Conservation (phyloP, 2,329 filamentous ascomycete genomes). For the Dendrostoma leiphaemia region DNA sequence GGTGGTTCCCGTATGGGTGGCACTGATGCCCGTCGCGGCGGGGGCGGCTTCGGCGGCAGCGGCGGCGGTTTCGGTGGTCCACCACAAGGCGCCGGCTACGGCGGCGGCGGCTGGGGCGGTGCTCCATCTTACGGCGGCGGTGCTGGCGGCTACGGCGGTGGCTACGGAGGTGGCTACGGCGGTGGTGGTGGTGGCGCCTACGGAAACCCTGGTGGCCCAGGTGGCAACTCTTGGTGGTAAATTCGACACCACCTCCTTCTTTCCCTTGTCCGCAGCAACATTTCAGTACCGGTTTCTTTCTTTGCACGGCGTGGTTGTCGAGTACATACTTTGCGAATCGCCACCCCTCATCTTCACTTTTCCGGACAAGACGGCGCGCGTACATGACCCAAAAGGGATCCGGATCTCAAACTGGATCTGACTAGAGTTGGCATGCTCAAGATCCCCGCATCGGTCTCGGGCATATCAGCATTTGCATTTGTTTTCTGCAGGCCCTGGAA, state of each 20-base stretch:
- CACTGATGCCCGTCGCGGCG: conserved; percentile 50
- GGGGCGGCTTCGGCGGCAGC: conserved; percentile 41
- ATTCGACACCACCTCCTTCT: conserved; percentile 16
- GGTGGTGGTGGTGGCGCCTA: conserved; percentile 54
- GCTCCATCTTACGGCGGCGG: conserved; percentile 36
- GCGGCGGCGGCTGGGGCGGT: conserved; percentile 44
- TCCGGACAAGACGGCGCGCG: conserved; percentile 34
- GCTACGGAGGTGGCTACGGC: conserved; percentile 34
- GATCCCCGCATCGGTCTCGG: conserved; percentile 32
- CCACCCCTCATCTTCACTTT: conserved; percentile 24
- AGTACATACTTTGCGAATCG: conserved; percentile 32
- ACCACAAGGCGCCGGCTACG: conserved; percentile 22
- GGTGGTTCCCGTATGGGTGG: conserved; percentile 55
- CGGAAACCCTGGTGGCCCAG: conserved; percentile 65
- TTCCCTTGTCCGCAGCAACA: background rate
- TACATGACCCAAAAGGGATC: conserved; percentile 33
- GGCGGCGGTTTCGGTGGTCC: conserved; percentile 39
- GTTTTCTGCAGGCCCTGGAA: conserved; percentile 32
- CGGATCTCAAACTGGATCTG: conserved; percentile 23
- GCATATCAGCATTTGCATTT: conserved; percentile 36
- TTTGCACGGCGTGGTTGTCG: conserved; percentile 22
- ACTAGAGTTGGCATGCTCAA: conserved; percentile 34
- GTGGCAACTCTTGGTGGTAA: conserved; percentile 70
- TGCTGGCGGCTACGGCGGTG: conserved; percentile 41
- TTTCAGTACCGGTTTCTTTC: conserved; percentile 22